phyloP scores from a whole-genome alignment of 192 early-diverging fungal species.

The Umbelopsis sp. region DNA sequence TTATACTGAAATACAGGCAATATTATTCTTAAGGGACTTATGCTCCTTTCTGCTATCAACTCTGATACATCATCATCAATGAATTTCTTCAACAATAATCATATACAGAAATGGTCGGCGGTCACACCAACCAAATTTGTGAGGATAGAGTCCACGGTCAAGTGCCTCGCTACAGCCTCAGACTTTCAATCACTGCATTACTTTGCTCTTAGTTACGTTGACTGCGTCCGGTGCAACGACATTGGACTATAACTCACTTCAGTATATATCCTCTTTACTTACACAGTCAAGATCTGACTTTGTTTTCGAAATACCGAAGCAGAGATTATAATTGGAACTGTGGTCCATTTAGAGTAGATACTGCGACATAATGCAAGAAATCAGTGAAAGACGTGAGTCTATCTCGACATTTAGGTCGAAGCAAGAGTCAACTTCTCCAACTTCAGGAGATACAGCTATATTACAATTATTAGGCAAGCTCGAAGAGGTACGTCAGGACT shows the following conservation, averaged over 20 bases:
- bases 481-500: slow-evolving; percentile 19
- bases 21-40: too few relatives aligned
- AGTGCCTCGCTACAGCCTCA: background rate
- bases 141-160: slow-evolving; percentile 1
- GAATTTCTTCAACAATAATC: too few relatives aligned
- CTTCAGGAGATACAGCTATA: slow-evolving; percentile 11
- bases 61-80: too few relatives aligned
- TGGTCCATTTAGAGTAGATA: background rate
- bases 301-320: background rate
- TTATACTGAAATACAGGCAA: too few relatives aligned
- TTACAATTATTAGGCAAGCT: slow-evolving; percentile 26
- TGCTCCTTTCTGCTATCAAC: too few relatives aligned
- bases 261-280: too few relatives aligned
- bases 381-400: background rate
- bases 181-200: background rate
- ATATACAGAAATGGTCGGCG: too few relatives aligned
- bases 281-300: too few relatives aligned
- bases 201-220: background rate
- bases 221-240: background rate
- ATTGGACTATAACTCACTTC: too few relatives aligned
- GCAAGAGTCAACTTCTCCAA: background rate
- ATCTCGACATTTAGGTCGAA: background rate
- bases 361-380: background rate
- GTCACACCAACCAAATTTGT: slow-evolving; percentile 15
- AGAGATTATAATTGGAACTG: background rate